Percentiles rank a stretch among this genome's conserved stretches.
These are phyloP conservation scores for Plectosphaerella cucumerina DNA, from an alignment of 2,329 filamentous ascomycete species.

Conservation along the genomic window DNA sequence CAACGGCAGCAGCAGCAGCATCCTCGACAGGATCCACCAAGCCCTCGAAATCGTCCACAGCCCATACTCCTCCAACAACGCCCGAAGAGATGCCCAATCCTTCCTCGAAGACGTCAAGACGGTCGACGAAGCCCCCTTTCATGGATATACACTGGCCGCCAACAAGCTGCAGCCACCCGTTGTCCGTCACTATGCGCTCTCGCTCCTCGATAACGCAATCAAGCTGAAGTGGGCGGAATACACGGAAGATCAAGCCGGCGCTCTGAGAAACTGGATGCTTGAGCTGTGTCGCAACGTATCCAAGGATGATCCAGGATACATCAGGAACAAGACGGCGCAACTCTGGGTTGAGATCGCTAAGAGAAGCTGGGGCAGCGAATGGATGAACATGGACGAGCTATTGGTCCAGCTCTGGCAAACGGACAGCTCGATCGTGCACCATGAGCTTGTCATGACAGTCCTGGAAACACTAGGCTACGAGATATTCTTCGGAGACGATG, in stretches of 20 bases:
- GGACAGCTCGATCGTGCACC: constrained; percentile 58
- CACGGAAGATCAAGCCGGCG: constrained; percentile 59
- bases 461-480: constrained; percentile 93
- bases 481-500: constrained; percentile 86
- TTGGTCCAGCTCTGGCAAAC: constrained; percentile 80
- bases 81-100: constrained; percentile 75
- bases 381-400: constrained; percentile 89
- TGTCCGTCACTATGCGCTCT: constrained; percentile 90
- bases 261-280: constrained; percentile 72
- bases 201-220: constrained; percentile 84
- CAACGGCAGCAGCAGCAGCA: constrained; percentile 33
- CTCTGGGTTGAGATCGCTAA: constrained; percentile 95
- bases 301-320: constrained; percentile 70
- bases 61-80: constrained; percentile 73
- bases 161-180: constrained; percentile 72
- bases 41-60: constrained; percentile 87
- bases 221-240: constrained; percentile 80
- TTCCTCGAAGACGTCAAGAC: constrained; percentile 86
- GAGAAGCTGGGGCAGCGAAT: constrained; percentile 85
- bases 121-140: constrained; percentile 71
- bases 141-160: constrained; percentile 79
- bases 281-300: constrained; percentile 70
- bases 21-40: constrained; percentile 68
- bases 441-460: constrained; percentile 83
- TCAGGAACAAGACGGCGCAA: constrained; percentile 91